phyloP scores from a whole-genome alignment of 345 rosid species.

The Carallia brachiata region DNA sequence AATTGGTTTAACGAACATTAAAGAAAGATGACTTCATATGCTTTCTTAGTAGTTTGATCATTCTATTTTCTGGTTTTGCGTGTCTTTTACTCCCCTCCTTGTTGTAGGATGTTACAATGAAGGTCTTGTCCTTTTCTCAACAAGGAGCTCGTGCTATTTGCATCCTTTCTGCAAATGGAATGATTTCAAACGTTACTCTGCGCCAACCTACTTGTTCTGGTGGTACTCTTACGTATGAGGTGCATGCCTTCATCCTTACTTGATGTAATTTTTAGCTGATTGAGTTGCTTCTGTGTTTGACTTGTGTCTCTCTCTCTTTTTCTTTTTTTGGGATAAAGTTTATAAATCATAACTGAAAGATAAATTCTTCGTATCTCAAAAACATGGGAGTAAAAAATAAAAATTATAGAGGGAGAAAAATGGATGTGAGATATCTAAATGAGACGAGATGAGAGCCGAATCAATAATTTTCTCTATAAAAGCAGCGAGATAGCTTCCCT shows the following conservation, averaged over 20 bases:
- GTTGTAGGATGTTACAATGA: conserved; percentile 86
- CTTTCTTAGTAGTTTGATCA: neutral
- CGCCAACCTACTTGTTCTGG: conserved; percentile 80
- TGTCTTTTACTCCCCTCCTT: conserved; percentile 6
- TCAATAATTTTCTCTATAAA: no score
- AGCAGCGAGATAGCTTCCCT: no score
- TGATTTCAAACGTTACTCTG: conserved; percentile 83
- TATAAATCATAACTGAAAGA: no score
- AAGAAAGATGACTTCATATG: neutral
- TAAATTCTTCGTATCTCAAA: no score
- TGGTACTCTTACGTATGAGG: conserved; percentile 96
- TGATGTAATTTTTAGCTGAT: neutral
- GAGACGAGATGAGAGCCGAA: no score
- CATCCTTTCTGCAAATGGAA: conserved; percentile 82
- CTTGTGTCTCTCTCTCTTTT: no score
- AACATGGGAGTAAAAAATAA: no score
- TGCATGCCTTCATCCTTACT: conserved; percentile 23
- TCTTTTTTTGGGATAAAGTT: no score
- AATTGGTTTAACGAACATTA: neutral
- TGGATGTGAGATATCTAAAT: no score
- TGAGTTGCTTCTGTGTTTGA: neutral
- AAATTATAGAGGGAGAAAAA: no score
- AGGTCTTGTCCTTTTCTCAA: conserved; percentile 84
- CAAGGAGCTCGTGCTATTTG: conserved; percentile 84
- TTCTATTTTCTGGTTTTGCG: neutral